Evolutionary conservation across 768 basidiomycete genomes (phyloP), one percentile per base, ranked within the genome.

Genomic region (Leccinum ochraceum): DNA sequence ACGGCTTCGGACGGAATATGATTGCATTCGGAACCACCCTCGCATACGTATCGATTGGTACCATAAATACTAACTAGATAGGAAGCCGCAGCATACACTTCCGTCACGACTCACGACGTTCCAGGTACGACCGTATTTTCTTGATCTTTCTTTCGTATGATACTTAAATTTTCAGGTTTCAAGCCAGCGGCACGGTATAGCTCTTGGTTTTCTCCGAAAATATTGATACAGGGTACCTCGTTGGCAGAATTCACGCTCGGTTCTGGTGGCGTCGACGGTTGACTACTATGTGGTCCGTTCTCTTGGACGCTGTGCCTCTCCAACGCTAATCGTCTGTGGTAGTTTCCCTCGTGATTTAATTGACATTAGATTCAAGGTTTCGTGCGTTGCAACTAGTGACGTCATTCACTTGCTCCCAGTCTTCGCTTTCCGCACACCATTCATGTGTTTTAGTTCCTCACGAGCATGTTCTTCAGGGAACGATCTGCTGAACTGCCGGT

Each of bases 181-280:
- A 13, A 79, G 86, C 39, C 17, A 9, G 17, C 22, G 46, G 86
- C 52, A 85, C 84, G 30, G 81, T 80, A 63, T 69, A 14, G 11
- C 39, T 51, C 48, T 3, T 9, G 2, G 2, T 55, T 39, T 3
- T 7, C 30, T 34, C 37, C 17, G n/a, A 13, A 17, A 42, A 34
- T 14, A 57, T 36, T 10, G 62, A n/a, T 53, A 34, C 13, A 81
- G 81, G 86, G 85, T 54, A 80, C 84, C 11, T 81, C 83, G 4
- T 75, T 90, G 36, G 89, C 89, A 1, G 87, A 90, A 63, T 89
- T 82, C 75, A 89, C 85, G n/a, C 72, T 90, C 7, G 78, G 69
- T 2, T 67, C 71, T 48, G 78, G 76, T 14, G 78, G 75, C 53
- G 22, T 49, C 1, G 28, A 30, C 28, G 28, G 28, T 28, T 7